These are phyloP conservation scores for Debaryomyces robertsiae DNA, from an alignment of 1,139 yeast species.

Conservation along the genomic window DNA sequence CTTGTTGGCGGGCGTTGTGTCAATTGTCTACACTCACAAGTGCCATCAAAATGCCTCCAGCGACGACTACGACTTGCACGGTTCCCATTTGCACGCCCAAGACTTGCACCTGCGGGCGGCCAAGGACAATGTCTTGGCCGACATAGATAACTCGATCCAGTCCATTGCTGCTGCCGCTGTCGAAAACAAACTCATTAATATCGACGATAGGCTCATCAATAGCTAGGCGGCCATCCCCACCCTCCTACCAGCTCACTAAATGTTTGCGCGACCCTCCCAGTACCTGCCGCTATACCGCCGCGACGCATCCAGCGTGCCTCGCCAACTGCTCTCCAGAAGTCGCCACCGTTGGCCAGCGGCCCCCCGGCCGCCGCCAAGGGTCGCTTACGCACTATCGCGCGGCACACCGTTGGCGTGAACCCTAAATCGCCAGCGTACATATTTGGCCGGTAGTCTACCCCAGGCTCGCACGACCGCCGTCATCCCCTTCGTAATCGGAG, in stretches of 20 bases:
- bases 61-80: constrained; percentile 3
- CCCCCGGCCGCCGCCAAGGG: no score
- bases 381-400: no score
- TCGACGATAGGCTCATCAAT: constrained; percentile 10
- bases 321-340: no score
- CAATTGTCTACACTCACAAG: constrained; percentile 35
- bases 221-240: background rate
- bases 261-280: background rate
- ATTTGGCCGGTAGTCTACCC: no score
- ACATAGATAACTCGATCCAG: constrained; percentile 1
- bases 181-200: constrained; percentile 8
- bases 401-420: no score
- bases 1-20: constrained; percentile 33
- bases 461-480: no score
- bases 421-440: no score
- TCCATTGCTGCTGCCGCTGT: constrained; percentile 13
- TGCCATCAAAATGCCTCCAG: constrained; percentile 22
- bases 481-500: no score
- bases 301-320: no score
- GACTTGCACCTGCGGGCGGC: background rate
- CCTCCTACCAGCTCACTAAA: background rate
- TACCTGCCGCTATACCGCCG: background rate
- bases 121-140: background rate
- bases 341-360: no score
- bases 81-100: background rate